phyloP scores from a whole-genome alignment of 208 protist genomes.

The Acanthamoeba royreba region DNA sequence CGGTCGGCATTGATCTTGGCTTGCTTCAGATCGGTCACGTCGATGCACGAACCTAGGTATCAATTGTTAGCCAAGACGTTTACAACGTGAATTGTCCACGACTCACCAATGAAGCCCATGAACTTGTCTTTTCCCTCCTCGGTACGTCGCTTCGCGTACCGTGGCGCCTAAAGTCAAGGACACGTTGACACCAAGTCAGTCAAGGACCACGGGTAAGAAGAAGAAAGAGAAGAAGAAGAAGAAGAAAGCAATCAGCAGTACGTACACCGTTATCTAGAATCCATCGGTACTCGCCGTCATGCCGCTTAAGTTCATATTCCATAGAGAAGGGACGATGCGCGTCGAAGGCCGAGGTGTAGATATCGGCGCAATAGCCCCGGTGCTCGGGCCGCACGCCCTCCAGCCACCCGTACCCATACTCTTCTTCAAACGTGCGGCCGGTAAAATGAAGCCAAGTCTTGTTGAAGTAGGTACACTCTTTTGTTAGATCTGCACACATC shows the following conservation, averaged over 20 bases:
- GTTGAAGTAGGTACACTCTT: conserved; percentile 25
- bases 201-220: not conserved
- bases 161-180: not conserved
- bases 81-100: too few relatives aligned
- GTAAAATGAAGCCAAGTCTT: not conserved
- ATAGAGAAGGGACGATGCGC: not conserved
- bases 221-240: not conserved
- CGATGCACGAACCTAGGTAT: not conserved
- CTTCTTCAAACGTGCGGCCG: not conserved
- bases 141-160: not conserved
- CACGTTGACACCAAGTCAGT: not conserved
- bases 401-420: not conserved
- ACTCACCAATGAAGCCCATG: not conserved
- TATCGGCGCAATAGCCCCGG: not conserved
- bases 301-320: not conserved
- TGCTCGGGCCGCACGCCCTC: conserved; percentile 1
- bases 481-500: not conserved
- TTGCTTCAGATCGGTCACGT: not conserved
- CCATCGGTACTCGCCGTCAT: conserved; percentile 20
- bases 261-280: conserved; percentile 33
- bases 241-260: not conserved
- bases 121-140: not conserved
- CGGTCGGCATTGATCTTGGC: conserved; percentile 2
- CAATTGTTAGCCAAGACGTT: too few relatives aligned
- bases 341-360: not conserved